Evolutionary conservation across 1,139 yeast species (phyloP).

Genomic region (Magnusiomyces sp.): DNA sequence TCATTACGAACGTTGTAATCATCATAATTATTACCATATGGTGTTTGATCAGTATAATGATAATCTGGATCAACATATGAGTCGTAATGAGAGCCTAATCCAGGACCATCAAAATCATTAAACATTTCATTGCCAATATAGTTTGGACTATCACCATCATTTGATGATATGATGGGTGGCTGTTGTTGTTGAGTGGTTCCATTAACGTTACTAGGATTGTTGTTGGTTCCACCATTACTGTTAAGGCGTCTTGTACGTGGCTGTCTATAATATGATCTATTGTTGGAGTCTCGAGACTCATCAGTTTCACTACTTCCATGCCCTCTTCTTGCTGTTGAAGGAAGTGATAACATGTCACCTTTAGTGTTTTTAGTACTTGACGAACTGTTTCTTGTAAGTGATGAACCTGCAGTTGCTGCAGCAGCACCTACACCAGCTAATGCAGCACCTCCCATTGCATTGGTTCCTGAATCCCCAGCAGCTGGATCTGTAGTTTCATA

Average conservation of each 20-base stretch:
- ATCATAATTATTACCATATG: too few species aligned
- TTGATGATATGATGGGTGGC: too few species aligned
- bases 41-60: too few species aligned
- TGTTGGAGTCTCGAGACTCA: neutral
- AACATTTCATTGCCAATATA: too few species aligned
- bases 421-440: too few species aligned
- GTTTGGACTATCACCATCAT: too few species aligned
- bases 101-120: too few species aligned
- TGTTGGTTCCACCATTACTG: neutral
- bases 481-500: neutral
- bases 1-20: too few species aligned
- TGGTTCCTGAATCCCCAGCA: neutral
- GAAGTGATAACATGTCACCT: neutral
- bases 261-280: conserved; percentile 1
- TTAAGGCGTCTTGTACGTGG: neutral
- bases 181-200: too few species aligned
- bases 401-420: neutral
- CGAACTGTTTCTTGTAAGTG: neutral
- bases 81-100: too few species aligned
- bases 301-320: neutral
- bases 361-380: neutral
- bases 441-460: neutral
- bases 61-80: too few species aligned
- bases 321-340: neutral
- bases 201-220: neutral